These are phyloP conservation scores for Orbilia quercus DNA, from an alignment of 2,329 filamentous ascomycete genomes.

Conservation along the genomic window DNA sequence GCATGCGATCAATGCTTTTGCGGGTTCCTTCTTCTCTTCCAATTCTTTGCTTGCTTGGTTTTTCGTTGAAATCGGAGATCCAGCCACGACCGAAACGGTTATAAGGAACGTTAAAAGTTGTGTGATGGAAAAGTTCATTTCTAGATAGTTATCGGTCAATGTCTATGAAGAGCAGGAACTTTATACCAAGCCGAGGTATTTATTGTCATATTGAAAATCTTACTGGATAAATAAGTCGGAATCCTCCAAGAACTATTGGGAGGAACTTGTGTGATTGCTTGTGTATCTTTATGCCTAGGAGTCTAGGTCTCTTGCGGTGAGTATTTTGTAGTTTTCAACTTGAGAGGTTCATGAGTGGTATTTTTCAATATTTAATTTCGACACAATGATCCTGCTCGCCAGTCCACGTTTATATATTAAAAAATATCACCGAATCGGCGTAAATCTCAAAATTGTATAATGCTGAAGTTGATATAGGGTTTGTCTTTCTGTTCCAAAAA, in stretches of 20 bases:
- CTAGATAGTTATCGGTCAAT: neutral
- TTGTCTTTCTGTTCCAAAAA: neutral
- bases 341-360: neutral
- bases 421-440: neutral
- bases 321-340: neutral
- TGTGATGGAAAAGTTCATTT: conserved; percentile 5
- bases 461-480: neutral
- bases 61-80: conserved; percentile 2
- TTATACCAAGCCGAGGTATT: neutral
- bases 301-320: neutral
- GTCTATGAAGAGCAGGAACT: neutral
- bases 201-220: neutral
- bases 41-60: conserved; percentile 13
- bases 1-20: neutral
- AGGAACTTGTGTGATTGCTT: neutral
- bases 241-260: neutral
- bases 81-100: conserved; percentile 2
- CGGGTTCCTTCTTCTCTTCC: neutral
- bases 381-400: neutral
- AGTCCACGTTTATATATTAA: neutral
- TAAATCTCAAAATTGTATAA: neutral
- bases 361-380: neutral
- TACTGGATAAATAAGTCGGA: neutral
- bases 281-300: neutral
- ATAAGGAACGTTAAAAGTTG: conserved; percentile 3